These are phyloP conservation scores for Epichloe festucae DNA, from an alignment of 2,329 filamentous ascomycete species.

Conservation along the genomic window DNA sequence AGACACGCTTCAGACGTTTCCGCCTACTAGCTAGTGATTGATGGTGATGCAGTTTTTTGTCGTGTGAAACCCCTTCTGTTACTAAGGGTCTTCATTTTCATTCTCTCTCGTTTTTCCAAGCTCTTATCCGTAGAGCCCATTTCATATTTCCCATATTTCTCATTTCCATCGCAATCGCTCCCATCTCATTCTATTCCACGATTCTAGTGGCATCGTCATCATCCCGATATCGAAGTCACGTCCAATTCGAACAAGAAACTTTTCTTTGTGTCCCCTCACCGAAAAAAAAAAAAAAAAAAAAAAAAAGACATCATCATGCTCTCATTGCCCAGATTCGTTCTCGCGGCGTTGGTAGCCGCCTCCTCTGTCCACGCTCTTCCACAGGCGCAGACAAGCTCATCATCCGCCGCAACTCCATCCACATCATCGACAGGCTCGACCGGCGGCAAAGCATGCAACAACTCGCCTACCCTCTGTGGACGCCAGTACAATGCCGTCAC, in stretches of 20 bases:
- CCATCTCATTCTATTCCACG: too few species aligned
- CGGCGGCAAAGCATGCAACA: constrained; percentile 52
- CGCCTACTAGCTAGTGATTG: neutral
- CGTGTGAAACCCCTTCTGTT: too few species aligned
- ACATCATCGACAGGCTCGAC: constrained; percentile 9
- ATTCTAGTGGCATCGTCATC: neutral
- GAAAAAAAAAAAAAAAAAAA: neutral
- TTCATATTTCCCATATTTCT: neutral
- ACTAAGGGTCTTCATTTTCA: too few species aligned
- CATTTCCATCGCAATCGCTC: too few species aligned
- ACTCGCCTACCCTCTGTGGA: constrained; percentile 60
- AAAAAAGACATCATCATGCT: constrained; percentile 9
- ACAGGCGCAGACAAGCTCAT: constrained; percentile 8
- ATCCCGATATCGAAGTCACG: neutral
- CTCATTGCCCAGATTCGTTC: constrained; percentile 11
- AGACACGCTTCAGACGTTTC: neutral
- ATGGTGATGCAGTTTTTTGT: neutral
- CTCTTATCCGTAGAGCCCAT: neutral
- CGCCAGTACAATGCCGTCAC: constrained; percentile 64
- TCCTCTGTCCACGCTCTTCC: constrained; percentile 14
- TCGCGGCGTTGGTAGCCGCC: constrained; percentile 11
- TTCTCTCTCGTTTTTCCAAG: neutral
- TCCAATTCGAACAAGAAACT: neutral
- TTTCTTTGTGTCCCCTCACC: neutral
- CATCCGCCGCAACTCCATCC: constrained; percentile 4